phyloP scores from a whole-genome alignment of 2,329 filamentous ascomycete genomes.

The Aspergillus tanneri region DNA sequence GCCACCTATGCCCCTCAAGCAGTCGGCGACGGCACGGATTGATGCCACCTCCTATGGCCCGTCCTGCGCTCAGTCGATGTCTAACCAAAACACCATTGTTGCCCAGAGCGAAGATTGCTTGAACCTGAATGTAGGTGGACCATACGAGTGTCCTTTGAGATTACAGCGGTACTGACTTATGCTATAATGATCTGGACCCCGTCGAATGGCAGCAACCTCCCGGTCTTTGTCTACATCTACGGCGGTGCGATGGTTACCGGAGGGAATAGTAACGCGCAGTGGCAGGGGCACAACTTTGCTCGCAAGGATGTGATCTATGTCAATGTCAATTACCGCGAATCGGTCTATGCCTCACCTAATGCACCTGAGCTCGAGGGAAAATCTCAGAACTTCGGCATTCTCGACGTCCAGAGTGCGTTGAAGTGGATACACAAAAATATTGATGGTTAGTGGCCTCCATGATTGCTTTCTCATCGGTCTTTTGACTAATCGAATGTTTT shows the following conservation, averaged over 20 bases:
- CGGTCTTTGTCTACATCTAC: slow-evolving; percentile 52
- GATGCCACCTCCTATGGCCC: slow-evolving; percentile 22
- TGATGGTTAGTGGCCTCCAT: slow-evolving; percentile 11
- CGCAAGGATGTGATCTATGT: slow-evolving; percentile 26
- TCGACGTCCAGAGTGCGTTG: slow-evolving; percentile 22
- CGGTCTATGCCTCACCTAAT: slow-evolving; percentile 22
- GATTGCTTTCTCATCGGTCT: not conserved
- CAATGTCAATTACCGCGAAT: slow-evolving; percentile 26
- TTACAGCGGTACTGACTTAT: not conserved
- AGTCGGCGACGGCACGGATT: slow-evolving; percentile 12
- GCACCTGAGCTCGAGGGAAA: slow-evolving; percentile 21
- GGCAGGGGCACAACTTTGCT: slow-evolving; percentile 24
- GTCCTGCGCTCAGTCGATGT: slow-evolving; percentile 25
- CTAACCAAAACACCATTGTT: slow-evolving; percentile 20
- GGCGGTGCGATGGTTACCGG: slow-evolving; percentile 62
- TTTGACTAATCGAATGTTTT: not conserved
- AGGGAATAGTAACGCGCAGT: slow-evolving; percentile 25
- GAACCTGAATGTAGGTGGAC: slow-evolving; percentile 15
- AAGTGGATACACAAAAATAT: slow-evolving; percentile 24
- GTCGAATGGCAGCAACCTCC: slow-evolving; percentile 10
- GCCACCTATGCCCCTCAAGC: slow-evolving; percentile 14
- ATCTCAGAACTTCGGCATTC: slow-evolving; percentile 24
- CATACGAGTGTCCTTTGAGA: not conserved
- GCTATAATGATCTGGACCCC: slow-evolving; percentile 19
- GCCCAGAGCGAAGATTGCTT: slow-evolving; percentile 25